phyloP scores from a whole-genome alignment of 768 basidiomycete genomes.

The Mycena indigotica region DNA sequence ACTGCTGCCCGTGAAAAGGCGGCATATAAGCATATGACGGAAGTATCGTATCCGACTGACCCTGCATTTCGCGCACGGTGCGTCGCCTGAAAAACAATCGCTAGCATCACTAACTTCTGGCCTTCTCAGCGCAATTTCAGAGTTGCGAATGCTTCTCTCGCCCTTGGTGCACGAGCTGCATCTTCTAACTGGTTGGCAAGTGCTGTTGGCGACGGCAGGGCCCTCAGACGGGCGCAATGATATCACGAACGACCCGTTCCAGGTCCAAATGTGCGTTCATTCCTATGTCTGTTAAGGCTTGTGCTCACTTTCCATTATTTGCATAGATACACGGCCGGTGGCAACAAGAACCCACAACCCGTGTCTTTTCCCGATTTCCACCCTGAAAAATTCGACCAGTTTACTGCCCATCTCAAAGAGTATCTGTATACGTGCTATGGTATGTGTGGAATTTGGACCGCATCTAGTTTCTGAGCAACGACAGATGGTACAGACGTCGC shows the following conservation, averaged over 20 bases:
- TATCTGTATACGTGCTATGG: neutral
- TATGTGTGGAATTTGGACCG: neutral
- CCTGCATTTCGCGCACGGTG: neutral
- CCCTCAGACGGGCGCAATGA: neutral
- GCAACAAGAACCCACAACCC: neutral
- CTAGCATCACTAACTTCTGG: neutral
- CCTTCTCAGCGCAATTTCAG: neutral
- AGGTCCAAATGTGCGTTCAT: neutral
- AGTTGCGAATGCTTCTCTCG: neutral
- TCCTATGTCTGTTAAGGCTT: neutral
- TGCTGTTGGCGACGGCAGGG: neutral
- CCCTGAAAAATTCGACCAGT: neutral
- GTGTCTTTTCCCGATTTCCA: neutral
- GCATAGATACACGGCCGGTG: neutral
- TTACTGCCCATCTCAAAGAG: neutral
- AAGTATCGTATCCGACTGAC: neutral
- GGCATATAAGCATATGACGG: neutral
- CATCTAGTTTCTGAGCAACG: neutral
- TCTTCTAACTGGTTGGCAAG: neutral
- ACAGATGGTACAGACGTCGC: neutral
- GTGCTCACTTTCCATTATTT: neutral
- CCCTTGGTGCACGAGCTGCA: neutral
- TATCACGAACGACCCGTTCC: neutral
- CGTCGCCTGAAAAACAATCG: neutral
- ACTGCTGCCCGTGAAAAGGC: neutral